phyloP scores from a whole-genome alignment of 176 grass and related monocot genomes.

The Ampelocalamus luodianensis region DNA sequence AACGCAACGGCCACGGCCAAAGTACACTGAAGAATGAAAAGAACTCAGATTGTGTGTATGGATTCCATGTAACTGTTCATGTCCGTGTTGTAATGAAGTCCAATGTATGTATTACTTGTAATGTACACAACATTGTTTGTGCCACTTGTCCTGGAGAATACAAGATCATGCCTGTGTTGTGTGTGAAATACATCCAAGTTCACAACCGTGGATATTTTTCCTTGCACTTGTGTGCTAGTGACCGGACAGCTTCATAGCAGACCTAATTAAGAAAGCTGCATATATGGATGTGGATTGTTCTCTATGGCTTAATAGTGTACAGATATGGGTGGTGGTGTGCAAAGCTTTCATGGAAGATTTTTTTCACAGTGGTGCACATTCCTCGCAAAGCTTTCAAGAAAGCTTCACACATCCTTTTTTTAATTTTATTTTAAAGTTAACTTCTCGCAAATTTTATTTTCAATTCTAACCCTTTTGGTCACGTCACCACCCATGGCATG shows the following conservation, averaged over 20 bases:
- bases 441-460: too few species aligned
- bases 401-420: too few species aligned
- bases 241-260: not conserved
- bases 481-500: too few species aligned
- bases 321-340: not conserved
- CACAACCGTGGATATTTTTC: not conserved
- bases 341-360: conserved; percentile 27
- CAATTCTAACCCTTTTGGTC: too few species aligned
- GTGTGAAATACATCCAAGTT: not conserved
- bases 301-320: not conserved
- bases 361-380: not conserved
- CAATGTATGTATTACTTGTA: not conserved
- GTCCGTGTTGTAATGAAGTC: conserved; percentile 17
- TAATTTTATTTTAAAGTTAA: too few species aligned
- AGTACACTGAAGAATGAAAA: conserved; percentile 24
- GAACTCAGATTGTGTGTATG: not conserved
- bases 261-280: not conserved
- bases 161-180: not conserved
- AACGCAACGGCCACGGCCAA: not conserved
- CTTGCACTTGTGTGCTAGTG: not conserved
- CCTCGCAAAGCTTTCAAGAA: not conserved
- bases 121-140: not conserved
- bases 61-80: conserved; percentile 13
- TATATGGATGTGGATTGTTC: not conserved
- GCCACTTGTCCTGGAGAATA: not conserved